Conservation (phyloP, 805 yeast genomes). For the Torulaspora maleeae region DNA sequence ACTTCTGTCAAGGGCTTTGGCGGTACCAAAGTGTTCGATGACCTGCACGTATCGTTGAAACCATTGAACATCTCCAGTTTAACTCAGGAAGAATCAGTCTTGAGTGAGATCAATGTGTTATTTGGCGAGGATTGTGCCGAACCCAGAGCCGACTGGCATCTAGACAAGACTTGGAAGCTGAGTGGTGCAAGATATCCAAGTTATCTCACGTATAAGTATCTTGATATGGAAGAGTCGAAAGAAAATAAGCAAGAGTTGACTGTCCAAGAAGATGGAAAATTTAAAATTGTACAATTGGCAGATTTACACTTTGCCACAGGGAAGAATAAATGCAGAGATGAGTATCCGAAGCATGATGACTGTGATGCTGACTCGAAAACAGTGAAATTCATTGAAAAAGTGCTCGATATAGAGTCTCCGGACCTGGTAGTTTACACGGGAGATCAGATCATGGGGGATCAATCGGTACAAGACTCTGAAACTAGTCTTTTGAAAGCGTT, state of each 20-base stretch:
- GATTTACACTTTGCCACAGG: constrained; percentile 90
- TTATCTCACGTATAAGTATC: constrained; percentile 11
- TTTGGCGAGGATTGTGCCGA: constrained; percentile 72
- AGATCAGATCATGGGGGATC: constrained; percentile 83
- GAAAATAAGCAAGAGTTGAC: constrained; percentile 23
- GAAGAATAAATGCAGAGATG: constrained; percentile 72
- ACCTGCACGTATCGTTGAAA: constrained; percentile 2
- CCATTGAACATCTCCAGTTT: constrained; percentile 1
- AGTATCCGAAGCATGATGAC: constrained; percentile 49
- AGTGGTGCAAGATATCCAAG: constrained; percentile 11
- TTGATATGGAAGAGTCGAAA: constrained; percentile 6
- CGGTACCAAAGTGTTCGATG: constrained; percentile 2
- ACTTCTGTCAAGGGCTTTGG: constrained; percentile 4
- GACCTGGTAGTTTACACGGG: constrained; percentile 86
- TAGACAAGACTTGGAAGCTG: constrained; percentile 20
- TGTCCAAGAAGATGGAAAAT: constrained; percentile 44
- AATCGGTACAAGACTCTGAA: constrained; percentile 67
- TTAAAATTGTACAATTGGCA: constrained; percentile 83
- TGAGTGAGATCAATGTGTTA: constrained; percentile 61
- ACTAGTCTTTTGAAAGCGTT: constrained; percentile 76
- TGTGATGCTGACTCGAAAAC: constrained; percentile 84
- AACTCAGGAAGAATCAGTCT: constrained; percentile 25
- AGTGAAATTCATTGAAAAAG: constrained; percentile 50
- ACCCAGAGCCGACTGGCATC: constrained; percentile 53
- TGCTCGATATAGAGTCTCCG: constrained; percentile 72